Base-by-base conservation (phyloP, 1,139 yeast species). In the Scheffersomyces segobiensis region DNA sequence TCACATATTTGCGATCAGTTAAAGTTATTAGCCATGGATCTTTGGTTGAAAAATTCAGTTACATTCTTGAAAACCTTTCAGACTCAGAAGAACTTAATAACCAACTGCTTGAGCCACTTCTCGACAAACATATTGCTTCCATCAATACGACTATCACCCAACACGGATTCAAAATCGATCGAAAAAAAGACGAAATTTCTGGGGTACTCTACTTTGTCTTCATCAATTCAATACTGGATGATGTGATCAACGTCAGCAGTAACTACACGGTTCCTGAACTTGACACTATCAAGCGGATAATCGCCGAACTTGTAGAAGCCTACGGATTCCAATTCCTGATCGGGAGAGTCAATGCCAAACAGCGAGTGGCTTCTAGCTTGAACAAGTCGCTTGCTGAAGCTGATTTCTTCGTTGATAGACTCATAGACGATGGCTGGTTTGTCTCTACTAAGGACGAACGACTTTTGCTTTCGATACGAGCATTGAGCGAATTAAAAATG, bases 391-490 rank as follows among this genome's bases (percentile, higher is more conserved):
- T 71, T 4, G 65, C 70, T 3, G 84, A 81, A 26, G 69, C 81
- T 0, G 73, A 74, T 18, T 59, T 56, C 0, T 73, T 86, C 47
- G 63, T 86, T 1, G 72, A 67, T 8, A 65, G 71, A 26, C 67
- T 86, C 22, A 77, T 83, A 7, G 79, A 79, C 57, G 82, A 79
- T 59, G 89, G 87, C 5, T 87, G 90, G 89, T 68, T 87, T 50
- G 69, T 66, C 22, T 53, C 73, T 18, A 69, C 76, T 12, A 54
- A 50, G 21, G 55, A 60, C 10, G 70, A 69, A 26, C 64, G 71
- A n/a, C 57, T 79, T n/a, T 61, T 78, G 22, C 65, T 77, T 18
- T 79, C 87, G 2, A 66, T 79, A 1, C 69, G 84, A 26, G 66
- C 83, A 1, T 60, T 86, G 8, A 71, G 82, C 10, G 91, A 87